Percentiles rank a stretch among this genome's conserved stretches.
Conservation (phyloP, 495 filamentous ascomycete genomes). For the Aspergillus coremiiformis region DNA sequence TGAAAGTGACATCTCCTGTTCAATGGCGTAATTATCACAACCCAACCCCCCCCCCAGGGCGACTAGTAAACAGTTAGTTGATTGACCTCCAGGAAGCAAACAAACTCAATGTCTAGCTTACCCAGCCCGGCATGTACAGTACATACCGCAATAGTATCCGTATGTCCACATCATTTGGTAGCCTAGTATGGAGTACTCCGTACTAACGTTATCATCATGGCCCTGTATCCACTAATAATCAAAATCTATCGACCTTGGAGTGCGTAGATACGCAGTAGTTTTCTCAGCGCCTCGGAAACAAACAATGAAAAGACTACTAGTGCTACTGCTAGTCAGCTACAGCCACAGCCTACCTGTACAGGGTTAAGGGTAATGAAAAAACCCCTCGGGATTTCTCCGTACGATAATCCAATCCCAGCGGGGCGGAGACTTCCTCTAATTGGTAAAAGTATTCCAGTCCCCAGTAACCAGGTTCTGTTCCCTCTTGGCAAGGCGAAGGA, state of each 20-base stretch:
- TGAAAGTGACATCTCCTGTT: not conserved
- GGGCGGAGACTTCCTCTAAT: no score
- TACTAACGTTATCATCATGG: not conserved
- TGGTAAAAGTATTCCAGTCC: constrained; percentile 11
- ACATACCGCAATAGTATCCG: not conserved
- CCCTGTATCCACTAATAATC: not conserved
- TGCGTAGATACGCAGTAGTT: not conserved
- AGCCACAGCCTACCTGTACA: no score
- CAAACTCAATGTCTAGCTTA: not conserved
- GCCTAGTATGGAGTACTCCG: no score
- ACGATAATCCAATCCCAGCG: no score
- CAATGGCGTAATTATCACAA: not conserved
- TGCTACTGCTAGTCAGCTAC: no score
- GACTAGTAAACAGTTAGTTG: not conserved
- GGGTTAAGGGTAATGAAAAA: no score
- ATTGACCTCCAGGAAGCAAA: not conserved
- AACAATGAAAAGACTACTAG: not conserved
- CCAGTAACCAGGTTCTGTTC: constrained; percentile 5
- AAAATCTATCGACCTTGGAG: no score
- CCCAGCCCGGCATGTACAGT: no score
- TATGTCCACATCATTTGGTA: not conserved
- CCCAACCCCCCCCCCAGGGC: not conserved
- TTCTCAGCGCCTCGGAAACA: not conserved
- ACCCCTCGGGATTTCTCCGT: not conserved
- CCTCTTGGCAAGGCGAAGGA: constrained; percentile 1